These are phyloP conservation scores for Hyphodiscus hymeniophilus DNA, from an alignment of 495 filamentous ascomycete species.

Conservation along the genomic window DNA sequence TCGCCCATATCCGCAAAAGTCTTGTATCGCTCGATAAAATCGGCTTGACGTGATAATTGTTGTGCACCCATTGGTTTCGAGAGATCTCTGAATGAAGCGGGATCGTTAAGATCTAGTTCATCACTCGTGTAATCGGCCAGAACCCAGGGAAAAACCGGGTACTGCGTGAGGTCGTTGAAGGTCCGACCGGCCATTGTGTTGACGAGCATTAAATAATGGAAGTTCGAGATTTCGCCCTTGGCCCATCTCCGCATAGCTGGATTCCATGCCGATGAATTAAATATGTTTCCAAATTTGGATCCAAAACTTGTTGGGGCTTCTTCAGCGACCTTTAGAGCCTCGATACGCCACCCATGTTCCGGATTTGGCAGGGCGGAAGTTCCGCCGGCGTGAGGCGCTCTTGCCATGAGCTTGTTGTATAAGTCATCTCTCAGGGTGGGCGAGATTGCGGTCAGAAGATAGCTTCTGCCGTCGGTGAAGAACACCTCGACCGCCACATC, in stretches of 20 bases:
- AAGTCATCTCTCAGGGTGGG: slow-evolving; percentile 67
- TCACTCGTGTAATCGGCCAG: slow-evolving; percentile 93
- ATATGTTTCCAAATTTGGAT: slow-evolving; percentile 90
- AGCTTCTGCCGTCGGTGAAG: slow-evolving; percentile 93
- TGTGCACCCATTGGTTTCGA: slow-evolving; percentile 98
- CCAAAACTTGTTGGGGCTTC: slow-evolving; percentile 71
- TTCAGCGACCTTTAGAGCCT: slow-evolving; percentile 73
- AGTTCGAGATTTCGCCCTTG: slow-evolving; percentile 93
- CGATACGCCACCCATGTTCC: slow-evolving; percentile 77
- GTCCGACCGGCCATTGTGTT: slow-evolving; percentile 96
- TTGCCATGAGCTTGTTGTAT: slow-evolving; percentile 59
- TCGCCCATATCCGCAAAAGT: slow-evolving; percentile 90
- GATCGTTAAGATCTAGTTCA: slow-evolving; percentile 81
- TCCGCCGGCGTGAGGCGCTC: slow-evolving; percentile 67
- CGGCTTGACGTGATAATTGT: slow-evolving; percentile 58
- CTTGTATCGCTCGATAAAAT: slow-evolving; percentile 75
- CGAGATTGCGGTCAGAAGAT: slow-evolving; percentile 76
- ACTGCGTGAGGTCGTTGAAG: slow-evolving; percentile 97
- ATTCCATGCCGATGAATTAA: slow-evolving; percentile 65
- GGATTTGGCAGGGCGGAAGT: slow-evolving; percentile 41
- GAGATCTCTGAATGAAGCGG: slow-evolving; percentile 78
- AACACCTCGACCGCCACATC: slow-evolving; percentile 95
- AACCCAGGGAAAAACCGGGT: slow-evolving; percentile 97
- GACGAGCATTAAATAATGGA: slow-evolving; percentile 96
- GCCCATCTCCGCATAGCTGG: slow-evolving; percentile 87